Conservation (phyloP, 208 protist species). For the Leishmania lainsoni region DNA sequence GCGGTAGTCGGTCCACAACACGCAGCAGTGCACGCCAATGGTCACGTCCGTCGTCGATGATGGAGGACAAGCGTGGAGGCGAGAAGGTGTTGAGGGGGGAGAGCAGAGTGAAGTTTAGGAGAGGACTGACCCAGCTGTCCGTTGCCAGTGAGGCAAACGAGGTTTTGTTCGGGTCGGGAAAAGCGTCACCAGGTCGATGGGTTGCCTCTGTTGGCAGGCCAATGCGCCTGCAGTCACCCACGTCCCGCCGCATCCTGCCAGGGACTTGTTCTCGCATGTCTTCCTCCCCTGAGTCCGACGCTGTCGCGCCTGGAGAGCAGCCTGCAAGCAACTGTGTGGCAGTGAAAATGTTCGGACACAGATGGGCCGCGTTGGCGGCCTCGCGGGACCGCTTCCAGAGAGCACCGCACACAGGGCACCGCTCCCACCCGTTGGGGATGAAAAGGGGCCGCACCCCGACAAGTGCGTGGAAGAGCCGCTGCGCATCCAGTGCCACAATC, state of each 20-base stretch:
- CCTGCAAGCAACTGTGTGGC: neutral
- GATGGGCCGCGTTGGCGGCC: slow-evolving; percentile 18
- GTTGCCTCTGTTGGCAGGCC: neutral
- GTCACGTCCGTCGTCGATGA: slow-evolving; percentile 36
- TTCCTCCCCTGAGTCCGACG: slow-evolving; percentile 13
- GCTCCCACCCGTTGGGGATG: slow-evolving; percentile 59
- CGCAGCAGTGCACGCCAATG: slow-evolving; percentile 40
- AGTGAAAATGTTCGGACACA: slow-evolving; percentile 31
- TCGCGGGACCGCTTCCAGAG: slow-evolving; percentile 42
- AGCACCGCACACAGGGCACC: slow-evolving; percentile 63
- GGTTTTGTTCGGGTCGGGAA: slow-evolving; percentile 54
- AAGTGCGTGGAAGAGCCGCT: slow-evolving; percentile 68
- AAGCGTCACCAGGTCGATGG: slow-evolving; percentile 49
- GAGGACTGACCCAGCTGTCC: slow-evolving; percentile 72
- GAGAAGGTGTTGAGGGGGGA: slow-evolving; percentile 50
- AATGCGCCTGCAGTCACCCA: neutral
- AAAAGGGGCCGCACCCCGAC: slow-evolving; percentile 61
- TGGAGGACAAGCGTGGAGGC: slow-evolving; percentile 34
- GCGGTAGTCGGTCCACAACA: slow-evolving; percentile 52
- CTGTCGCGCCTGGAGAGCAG: slow-evolving; percentile 11
- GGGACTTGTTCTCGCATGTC: neutral
- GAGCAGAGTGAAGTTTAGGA: slow-evolving; percentile 61
- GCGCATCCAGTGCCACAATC: slow-evolving; percentile 45
- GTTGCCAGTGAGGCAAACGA: slow-evolving; percentile 39
- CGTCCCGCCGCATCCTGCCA: neutral